These are phyloP conservation scores for Auricularia sp. DNA, from an alignment of 768 basidiomycete genomes.

Conservation along the genomic window DNA sequence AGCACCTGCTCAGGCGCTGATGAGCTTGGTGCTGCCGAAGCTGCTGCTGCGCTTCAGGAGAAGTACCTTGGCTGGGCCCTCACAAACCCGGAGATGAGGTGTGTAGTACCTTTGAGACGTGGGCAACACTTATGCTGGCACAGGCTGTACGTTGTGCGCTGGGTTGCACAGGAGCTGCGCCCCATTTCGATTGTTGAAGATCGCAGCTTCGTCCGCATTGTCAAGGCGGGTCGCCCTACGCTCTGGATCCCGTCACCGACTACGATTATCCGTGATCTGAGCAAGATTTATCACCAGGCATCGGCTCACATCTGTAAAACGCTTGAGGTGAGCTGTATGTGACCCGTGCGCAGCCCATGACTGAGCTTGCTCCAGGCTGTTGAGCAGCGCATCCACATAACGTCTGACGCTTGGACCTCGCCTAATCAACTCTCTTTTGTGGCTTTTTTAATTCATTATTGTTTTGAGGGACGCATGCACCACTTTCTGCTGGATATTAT, in stretches of 20 bases:
- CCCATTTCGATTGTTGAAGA: conserved; percentile 29
- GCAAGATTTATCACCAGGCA: conserved; percentile 18
- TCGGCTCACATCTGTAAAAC: conserved; percentile 17
- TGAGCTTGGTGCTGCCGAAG: neutral
- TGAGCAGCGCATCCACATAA: conserved; percentile 12
- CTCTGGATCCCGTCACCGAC: conserved; percentile 24
- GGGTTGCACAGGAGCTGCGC: conserved; percentile 25
- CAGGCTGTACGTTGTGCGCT: conserved; percentile 21
- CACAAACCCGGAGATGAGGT: neutral
- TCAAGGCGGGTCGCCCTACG: conserved; percentile 20
- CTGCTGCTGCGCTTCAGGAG: neutral
- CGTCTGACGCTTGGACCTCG: conserved; percentile 30
- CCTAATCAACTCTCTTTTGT: conserved; percentile 26
- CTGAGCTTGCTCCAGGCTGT: neutral
- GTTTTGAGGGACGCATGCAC: conserved; percentile 19
- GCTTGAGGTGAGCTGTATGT: conserved; percentile 15
- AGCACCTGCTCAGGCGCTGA: neutral
- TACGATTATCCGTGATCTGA: conserved; percentile 25
- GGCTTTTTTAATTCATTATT: conserved; percentile 25
- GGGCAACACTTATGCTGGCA: conserved; percentile 11
- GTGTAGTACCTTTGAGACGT: neutral
- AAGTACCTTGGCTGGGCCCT: neutral
- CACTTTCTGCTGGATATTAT: conserved; percentile 19
- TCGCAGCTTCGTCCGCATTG: conserved; percentile 15
- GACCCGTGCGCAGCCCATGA: neutral